Evolutionary conservation across 2,329 filamentous ascomycete species (phyloP).

Genomic region (Colletotrichum tanaceti): DNA sequence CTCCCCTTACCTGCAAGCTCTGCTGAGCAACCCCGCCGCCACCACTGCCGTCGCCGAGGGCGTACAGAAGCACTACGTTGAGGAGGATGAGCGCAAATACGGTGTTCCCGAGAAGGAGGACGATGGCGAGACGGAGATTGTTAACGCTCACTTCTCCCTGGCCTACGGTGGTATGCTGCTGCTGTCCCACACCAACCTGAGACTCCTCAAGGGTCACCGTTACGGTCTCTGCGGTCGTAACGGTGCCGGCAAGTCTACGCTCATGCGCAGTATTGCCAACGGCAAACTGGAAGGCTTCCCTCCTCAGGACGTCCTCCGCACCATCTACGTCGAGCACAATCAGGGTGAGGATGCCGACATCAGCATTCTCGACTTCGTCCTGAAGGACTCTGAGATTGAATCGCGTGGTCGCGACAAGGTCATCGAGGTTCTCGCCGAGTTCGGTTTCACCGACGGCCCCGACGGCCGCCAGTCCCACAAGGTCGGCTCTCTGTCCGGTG

Average conservation of each 20-base stretch:
- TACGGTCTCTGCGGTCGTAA: slow-evolving; percentile 98
- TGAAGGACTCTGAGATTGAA: slow-evolving; percentile 87
- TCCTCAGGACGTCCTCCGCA: slow-evolving; percentile 88
- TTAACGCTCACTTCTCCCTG: slow-evolving; percentile 97
- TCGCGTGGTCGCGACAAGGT: slow-evolving; percentile 84
- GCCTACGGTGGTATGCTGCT: slow-evolving; percentile 98
- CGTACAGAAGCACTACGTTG: slow-evolving; percentile 81
- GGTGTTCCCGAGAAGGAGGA: slow-evolving; percentile 88
- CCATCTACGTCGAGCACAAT: slow-evolving; percentile 99
- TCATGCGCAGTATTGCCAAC: slow-evolving; percentile 95
- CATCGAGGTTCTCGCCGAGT: slow-evolving; percentile 84
- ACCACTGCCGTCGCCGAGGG: slow-evolving; percentile 74
- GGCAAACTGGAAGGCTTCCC: slow-evolving; percentile 98
- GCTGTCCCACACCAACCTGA: slow-evolving; percentile 93
- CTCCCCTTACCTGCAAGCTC: slow-evolving; percentile 77
- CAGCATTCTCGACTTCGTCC: slow-evolving; percentile 92
- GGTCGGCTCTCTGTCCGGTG: slow-evolving; percentile 94
- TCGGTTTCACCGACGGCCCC: slow-evolving; percentile 91
- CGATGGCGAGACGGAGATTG: slow-evolving; percentile 93
- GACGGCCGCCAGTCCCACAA: slow-evolving; percentile 89
- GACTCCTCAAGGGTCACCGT: slow-evolving; percentile 93
- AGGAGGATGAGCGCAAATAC: slow-evolving; percentile 88
- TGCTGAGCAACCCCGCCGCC: slow-evolving; percentile 73
- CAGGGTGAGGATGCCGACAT: slow-evolving; percentile 98
- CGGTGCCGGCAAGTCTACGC: slow-evolving; percentile 97